Percentiles rank a stretch among this genome's conserved stretches.
Conservation (phyloP, 2,329 filamentous ascomycete genomes). For the Rhynchosporium agropyri region DNA sequence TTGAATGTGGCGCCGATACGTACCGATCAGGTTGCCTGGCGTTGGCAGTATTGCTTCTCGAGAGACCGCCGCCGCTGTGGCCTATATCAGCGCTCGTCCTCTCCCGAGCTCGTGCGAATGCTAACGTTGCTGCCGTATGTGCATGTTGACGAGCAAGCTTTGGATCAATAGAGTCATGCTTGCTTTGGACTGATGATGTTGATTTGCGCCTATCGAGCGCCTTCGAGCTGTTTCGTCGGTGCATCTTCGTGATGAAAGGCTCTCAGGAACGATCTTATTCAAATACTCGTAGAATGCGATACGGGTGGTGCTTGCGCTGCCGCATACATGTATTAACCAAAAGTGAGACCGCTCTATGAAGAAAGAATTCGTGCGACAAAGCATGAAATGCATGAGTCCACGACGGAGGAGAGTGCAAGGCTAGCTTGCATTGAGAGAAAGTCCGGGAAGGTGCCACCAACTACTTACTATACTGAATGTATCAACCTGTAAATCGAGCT, state of each 20-base stretch:
- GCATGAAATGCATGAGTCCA: background rate
- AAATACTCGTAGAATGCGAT: slow-evolving; percentile 40
- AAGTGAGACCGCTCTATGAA: slow-evolving; percentile 34
- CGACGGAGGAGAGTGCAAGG: slow-evolving; percentile 16
- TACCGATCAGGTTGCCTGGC: slow-evolving; percentile 20
- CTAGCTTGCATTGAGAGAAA: background rate
- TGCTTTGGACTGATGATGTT: slow-evolving; percentile 51
- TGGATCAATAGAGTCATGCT: slow-evolving; percentile 54
- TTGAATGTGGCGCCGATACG: slow-evolving; percentile 29
- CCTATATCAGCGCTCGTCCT: slow-evolving; percentile 45
- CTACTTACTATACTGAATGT: background rate
- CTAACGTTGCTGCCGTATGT: slow-evolving; percentile 62
- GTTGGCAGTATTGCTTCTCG: slow-evolving; percentile 26
- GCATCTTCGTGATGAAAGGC: slow-evolving; percentile 35
- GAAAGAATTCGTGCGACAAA: slow-evolving; percentile 36
- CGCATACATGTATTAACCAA: slow-evolving; percentile 39
- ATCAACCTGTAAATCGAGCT: too few relatives aligned
- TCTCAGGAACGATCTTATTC: slow-evolving; percentile 33
- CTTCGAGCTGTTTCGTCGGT: slow-evolving; percentile 48
- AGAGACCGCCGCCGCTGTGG: slow-evolving; percentile 37
- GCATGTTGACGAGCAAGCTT: slow-evolving; percentile 59
- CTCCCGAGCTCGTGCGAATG: slow-evolving; percentile 57
- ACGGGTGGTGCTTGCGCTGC: slow-evolving; percentile 31
- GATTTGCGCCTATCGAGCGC: slow-evolving; percentile 57
- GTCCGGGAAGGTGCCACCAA: slow-evolving; percentile 17